Base-by-base conservation (phyloP, 163 green algal species). In the Chlamydomonas reinhardtii region DNA sequence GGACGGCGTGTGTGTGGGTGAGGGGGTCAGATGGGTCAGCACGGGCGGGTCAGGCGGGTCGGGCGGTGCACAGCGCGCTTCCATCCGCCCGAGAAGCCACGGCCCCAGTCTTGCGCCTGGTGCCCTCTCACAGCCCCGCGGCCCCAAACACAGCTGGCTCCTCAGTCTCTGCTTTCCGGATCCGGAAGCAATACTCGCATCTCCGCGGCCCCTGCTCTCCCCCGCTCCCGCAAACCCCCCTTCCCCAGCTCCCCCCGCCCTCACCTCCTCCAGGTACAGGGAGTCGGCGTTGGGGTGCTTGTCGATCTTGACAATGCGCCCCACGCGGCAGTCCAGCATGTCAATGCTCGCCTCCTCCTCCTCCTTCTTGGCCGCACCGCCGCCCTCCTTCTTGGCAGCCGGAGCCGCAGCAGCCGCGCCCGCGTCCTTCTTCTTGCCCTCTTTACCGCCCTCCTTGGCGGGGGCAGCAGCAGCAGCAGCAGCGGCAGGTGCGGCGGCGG, bases 241-340 rank as follows among this genome's bases (percentile, higher is more conserved):
- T 3, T 2, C 62, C 4, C 27, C 25, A 34, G 4, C 59, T 17
- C 9, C 59, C 20, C 25, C 25, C 35, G 17, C 79, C n/a, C n/a
- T 1, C 56, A 86, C 80, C 80, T 98, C 90, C 91, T 99, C 97
- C 16, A 98, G 84, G 91, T 99, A 99, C 17, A 99, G 92, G 16
- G 92, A 89, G 54, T 98, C 96, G 2, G 96, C 96, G 82, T 98
- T 96, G 69, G 96, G 96, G 86, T 99, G 96, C 72, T 91, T 89
- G 35, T 87, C 86, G 31, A 96, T 92, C 34, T 89, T 90, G 12
- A 94, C 85, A 73, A 98, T 98, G 69, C 91, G 88, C 11, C 96
- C 96, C 29, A 98, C 94, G 32, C 92, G 80, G 68, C 97, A 93
- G 85, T 98, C 94, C 37, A 97, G 90, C 86, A 94, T 79, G 76